Conservation (phyloP, 2,329 filamentous ascomycete genomes). For the Chaetomium olivaceum region DNA sequence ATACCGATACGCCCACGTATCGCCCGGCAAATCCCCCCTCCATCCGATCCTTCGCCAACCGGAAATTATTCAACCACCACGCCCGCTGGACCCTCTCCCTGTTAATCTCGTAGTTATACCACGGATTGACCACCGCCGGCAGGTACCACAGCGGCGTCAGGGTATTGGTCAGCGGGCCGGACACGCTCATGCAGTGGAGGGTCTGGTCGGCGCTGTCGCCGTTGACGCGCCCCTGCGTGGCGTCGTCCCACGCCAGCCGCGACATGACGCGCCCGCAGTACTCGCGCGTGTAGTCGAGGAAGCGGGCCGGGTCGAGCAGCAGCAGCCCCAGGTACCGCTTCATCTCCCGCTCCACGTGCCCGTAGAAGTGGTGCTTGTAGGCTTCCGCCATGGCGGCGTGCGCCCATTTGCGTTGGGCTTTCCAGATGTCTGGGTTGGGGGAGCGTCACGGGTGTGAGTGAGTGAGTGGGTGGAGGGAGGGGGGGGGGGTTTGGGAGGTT, state of each 20-base stretch:
- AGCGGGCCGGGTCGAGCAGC: conserved; percentile 48
- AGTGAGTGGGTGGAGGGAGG: neutral
- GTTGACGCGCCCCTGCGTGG: conserved; percentile 47
- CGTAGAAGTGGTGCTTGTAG: conserved; percentile 47
- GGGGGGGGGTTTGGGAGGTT: neutral
- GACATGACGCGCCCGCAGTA: conserved; percentile 54
- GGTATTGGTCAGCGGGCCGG: conserved; percentile 52
- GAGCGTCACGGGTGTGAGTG: neutral
- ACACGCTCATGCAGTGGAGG: conserved; percentile 54
- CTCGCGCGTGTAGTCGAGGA: conserved; percentile 49
- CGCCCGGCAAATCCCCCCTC: conserved; percentile 43
- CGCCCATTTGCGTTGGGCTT: conserved; percentile 52
- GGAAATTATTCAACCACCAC: conserved; percentile 50
- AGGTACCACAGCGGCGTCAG: conserved; percentile 51
- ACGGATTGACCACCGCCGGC: conserved; percentile 48
- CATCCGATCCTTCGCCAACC: conserved; percentile 45
- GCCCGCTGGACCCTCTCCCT: conserved; percentile 47
- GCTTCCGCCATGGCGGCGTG: conserved; percentile 48
- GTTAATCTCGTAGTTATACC: conserved; percentile 48
- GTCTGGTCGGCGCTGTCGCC: conserved; percentile 50
- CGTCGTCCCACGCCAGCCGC: conserved; percentile 52
- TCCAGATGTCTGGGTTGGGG: conserved; percentile 45
- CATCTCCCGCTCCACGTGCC: conserved; percentile 50
- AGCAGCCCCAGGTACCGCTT: conserved; percentile 49
- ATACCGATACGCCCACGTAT: conserved; percentile 53